phyloP scores from a whole-genome alignment of 495 filamentous ascomycete species.

The Lepidopterella palustris region DNA sequence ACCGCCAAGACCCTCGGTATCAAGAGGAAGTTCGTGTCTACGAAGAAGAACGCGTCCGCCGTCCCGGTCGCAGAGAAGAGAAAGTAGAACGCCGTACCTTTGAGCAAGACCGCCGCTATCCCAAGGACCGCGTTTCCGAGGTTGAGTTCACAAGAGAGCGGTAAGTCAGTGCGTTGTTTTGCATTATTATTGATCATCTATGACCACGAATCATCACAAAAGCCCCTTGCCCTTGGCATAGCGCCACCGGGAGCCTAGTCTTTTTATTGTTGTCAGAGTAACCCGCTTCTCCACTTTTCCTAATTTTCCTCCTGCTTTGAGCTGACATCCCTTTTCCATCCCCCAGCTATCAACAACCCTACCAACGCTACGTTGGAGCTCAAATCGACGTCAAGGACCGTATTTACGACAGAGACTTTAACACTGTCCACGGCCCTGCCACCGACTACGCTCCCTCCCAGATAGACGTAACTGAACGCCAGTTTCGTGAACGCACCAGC shows the following conservation, averaged over 20 bases:
- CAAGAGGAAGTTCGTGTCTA: conserved; percentile 54
- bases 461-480: conserved; percentile 77
- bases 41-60: conserved; percentile 34
- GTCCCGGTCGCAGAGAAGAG: conserved; percentile 18
- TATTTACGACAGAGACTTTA: conserved; percentile 48
- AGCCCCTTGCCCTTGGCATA: conserved; percentile 21
- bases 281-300: conserved; percentile 29
- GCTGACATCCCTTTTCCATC: conserved; percentile 45
- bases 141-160: conserved; percentile 51
- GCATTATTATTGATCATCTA: no score
- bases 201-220: conserved; percentile 22
- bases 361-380: conserved; percentile 49
- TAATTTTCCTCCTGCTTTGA: conserved; percentile 23
- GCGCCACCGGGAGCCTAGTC: background rate
- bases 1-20: conserved; percentile 52
- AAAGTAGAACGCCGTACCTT: conserved; percentile 35
- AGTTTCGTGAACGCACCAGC: conserved; percentile 74
- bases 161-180: conserved; percentile 37
- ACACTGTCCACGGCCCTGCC: conserved; percentile 37
- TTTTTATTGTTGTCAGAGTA: conserved; percentile 27
- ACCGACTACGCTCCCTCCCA: conserved; percentile 47
- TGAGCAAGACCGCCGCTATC: conserved; percentile 29
- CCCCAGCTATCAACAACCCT: conserved; percentile 50
- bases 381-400: conserved; percentile 59
- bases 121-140: conserved; percentile 37